Percentiles rank a stretch among this genome's conserved stretches.
Conservation (phyloP, 2,329 filamentous ascomycete genomes). For the Colletotrichum simmondsii region DNA sequence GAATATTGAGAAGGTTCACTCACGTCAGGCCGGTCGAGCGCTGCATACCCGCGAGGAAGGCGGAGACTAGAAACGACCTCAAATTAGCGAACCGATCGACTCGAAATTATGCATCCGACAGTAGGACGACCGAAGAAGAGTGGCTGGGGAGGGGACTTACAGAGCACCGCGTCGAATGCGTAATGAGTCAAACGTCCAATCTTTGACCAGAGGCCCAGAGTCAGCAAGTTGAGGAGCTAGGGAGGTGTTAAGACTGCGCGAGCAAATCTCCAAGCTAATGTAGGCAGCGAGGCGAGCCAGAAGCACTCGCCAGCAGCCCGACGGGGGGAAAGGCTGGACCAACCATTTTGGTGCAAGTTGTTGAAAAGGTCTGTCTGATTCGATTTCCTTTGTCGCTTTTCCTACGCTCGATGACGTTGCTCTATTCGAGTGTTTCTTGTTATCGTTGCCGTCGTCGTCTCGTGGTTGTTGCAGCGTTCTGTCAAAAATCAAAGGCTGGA, state of each 20-base stretch:
- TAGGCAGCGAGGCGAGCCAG: slow-evolving; percentile 19
- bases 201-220: slow-evolving; percentile 78
- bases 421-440: neutral
- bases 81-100: slow-evolving; percentile 9
- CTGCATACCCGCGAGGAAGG: slow-evolving; percentile 96
- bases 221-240: slow-evolving; percentile 75
- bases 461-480: slow-evolving; percentile 7
- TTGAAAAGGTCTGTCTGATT: slow-evolving; percentile 5
- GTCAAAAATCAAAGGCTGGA: slow-evolving; percentile 1
- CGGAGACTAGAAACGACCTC: slow-evolving; percentile 73
- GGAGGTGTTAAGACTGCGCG: slow-evolving; percentile 54
- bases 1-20: slow-evolving; percentile 54
- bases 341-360: slow-evolving; percentile 24
- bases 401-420: neutral
- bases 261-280: slow-evolving; percentile 12
- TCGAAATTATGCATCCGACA: neutral
- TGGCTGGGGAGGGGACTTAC: slow-evolving; percentile 63
- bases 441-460: neutral
- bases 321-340: slow-evolving; percentile 8
- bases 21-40: slow-evolving; percentile 98
- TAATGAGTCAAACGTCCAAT: slow-evolving; percentile 94
- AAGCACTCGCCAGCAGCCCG: slow-evolving; percentile 28
- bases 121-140: neutral
- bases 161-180: slow-evolving; percentile 93
- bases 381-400: neutral